Base-by-base conservation (phyloP, 345 rosid species). In the Fremontodendron californicum region DNA sequence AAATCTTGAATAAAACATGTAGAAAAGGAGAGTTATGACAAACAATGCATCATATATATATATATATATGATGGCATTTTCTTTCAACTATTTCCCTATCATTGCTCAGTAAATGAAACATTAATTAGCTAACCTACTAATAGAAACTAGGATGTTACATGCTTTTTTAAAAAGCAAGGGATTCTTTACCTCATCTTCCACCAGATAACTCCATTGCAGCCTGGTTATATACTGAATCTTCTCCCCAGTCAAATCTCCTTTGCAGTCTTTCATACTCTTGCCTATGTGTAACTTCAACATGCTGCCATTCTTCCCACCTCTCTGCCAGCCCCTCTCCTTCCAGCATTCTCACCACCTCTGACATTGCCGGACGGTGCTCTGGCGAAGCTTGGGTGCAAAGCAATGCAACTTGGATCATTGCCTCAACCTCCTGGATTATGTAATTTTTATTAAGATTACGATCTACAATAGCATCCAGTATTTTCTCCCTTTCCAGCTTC, bases 241-340 rank as follows among this genome's bases (percentile, higher is more conserved):
- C 95, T 40, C 90, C 97, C 90, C 90, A 91, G 62, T 92, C 90
- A 42, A 93, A 90, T 81, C 98, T 85, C 73, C 94, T 86, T 83
- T 96, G 98, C 72, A 92, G 18, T 75, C 94, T 81, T 78, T 94
- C 97, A 4, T 89, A 89, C 73, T 93, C 98, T 80, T 92, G 95
- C 77, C 95, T 86, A 23, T 94, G 91, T 19, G 85, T 90, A 58
- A 90, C 94, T 84, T 93, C 98, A 10, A 90, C 87, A 9, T 90
- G 82, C 89, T 91, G 97, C 99, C 99, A 96, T 81, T 92, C 99
- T 85, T 92, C 95, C 99, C 99, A 93, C 82, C 97, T 90, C 87
- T 96, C 97, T 0, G 98, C 98, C 25, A 93, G 83, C 61, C 97
- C 99, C 77, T 96, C 98, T 58, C 99, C 99, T 87, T 96, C 99